phyloP scores from a whole-genome alignment of 345 rosid species.

The Dipteronia dyeriana region DNA sequence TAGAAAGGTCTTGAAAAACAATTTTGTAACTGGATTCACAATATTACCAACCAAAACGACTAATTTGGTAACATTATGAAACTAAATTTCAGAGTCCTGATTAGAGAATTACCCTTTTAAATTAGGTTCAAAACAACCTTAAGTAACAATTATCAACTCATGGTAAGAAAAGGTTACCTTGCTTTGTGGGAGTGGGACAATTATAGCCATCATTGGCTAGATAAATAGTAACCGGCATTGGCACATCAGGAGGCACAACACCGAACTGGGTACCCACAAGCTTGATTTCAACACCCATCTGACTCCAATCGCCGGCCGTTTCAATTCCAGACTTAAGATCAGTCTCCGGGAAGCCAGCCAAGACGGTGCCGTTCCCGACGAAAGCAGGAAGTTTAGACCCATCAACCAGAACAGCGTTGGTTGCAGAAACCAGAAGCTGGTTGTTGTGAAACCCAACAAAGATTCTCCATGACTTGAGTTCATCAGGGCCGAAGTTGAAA shows the following conservation, averaged over 20 bases:
- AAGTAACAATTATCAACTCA: neutral
- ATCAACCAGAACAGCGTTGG: slow-evolving; percentile 72
- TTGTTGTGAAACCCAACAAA: slow-evolving; percentile 66
- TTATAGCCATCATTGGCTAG: slow-evolving; percentile 77
- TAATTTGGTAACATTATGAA: too few species aligned
- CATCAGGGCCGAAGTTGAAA: slow-evolving; percentile 65
- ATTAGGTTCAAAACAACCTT: neutral
- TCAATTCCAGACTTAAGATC: slow-evolving; percentile 82
- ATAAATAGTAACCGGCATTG: slow-evolving; percentile 62
- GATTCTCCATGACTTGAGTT: slow-evolving; percentile 74
- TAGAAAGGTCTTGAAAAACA: too few species aligned
- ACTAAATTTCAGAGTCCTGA: too few species aligned
- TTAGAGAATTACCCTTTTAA: too few species aligned
- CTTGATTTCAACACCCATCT: slow-evolving; percentile 66
- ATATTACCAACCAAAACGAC: too few species aligned
- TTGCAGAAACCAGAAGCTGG: slow-evolving; percentile 67
- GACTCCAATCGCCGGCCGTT: slow-evolving; percentile 78
- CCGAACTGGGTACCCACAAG: slow-evolving; percentile 92
- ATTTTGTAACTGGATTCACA: too few species aligned
- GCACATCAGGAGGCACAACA: slow-evolving; percentile 58
- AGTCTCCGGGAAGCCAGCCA: slow-evolving; percentile 67
- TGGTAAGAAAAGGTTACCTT: slow-evolving; percentile 41
- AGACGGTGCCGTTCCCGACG: slow-evolving; percentile 79
- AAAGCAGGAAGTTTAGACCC: slow-evolving; percentile 63
- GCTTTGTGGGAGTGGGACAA: slow-evolving; percentile 54